A percentile compares a stretch with the other conserved stretches of the same genome.
Conservation (phyloP, 805 yeast genomes). For the Ogataea haglerorum region DNA sequence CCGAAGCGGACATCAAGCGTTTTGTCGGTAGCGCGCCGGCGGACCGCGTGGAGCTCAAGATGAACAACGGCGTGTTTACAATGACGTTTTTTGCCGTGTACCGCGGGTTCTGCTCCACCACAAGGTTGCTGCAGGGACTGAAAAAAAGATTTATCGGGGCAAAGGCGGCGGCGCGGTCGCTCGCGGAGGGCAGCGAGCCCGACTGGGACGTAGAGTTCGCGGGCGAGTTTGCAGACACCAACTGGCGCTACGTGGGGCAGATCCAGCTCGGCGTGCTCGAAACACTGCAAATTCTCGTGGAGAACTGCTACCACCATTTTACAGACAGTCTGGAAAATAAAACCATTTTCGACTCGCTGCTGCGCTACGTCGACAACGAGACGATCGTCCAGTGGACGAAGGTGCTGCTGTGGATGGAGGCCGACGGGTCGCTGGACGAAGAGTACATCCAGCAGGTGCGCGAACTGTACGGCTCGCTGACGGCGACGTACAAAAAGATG, state of each 20-base stretch:
- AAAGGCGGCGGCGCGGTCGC: slow-evolving; percentile 52
- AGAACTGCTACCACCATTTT: slow-evolving; percentile 73
- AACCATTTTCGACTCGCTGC: slow-evolving; percentile 55
- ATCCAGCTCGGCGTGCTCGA: slow-evolving; percentile 82
- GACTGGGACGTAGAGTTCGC: slow-evolving; percentile 50
- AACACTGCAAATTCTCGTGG: slow-evolving; percentile 65
- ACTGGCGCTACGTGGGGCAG: slow-evolving; percentile 65
- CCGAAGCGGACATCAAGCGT: slow-evolving; percentile 40
- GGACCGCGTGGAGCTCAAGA: slow-evolving; percentile 37
- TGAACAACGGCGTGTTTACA: slow-evolving; percentile 64
- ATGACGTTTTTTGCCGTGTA: slow-evolving; percentile 68
- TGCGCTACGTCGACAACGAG: slow-evolving; percentile 67
- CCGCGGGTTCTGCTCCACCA: slow-evolving; percentile 61
- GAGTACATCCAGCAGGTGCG: slow-evolving; percentile 21
- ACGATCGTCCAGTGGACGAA: slow-evolving; percentile 50
- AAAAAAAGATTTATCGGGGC: slow-evolving; percentile 59
- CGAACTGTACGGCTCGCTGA: slow-evolving; percentile 23
- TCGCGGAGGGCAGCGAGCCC: slow-evolving; percentile 34
- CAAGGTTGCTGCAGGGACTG: slow-evolving; percentile 48
- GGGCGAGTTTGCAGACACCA: slow-evolving; percentile 42
- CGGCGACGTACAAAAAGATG: slow-evolving; percentile 55
- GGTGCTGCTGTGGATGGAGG: slow-evolving; percentile 27
- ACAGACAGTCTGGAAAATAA: slow-evolving; percentile 63
- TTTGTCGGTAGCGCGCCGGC: slow-evolving; percentile 25
- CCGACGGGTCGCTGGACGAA: slow-evolving; percentile 14